These are phyloP conservation scores for Bimuria novae-zelandiae DNA, from an alignment of 2,329 filamentous ascomycete species.

Conservation along the genomic window DNA sequence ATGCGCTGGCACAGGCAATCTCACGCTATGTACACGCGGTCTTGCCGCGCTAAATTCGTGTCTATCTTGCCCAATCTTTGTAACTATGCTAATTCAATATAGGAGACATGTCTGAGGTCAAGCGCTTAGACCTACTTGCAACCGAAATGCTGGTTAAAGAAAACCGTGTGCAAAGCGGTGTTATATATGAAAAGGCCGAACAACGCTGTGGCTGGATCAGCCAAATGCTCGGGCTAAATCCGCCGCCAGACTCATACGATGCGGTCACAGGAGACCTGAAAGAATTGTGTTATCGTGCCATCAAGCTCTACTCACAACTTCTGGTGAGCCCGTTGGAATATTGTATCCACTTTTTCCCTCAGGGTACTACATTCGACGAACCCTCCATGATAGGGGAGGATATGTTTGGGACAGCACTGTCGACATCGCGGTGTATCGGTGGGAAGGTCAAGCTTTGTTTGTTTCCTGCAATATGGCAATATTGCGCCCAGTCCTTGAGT, in stretches of 20 bases:
- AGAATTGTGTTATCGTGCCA: slow-evolving; percentile 4
- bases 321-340: slow-evolving; percentile 9
- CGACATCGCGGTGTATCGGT: background rate
- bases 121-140: slow-evolving; percentile 4
- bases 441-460: slow-evolving; percentile 7
- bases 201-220: background rate
- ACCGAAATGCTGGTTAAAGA: slow-evolving; percentile 6
- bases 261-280: background rate
- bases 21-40: background rate
- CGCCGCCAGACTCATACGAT: background rate
- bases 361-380: background rate
- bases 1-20: background rate
- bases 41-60: no score
- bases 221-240: slow-evolving; percentile 1
- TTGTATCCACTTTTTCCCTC: slow-evolving; percentile 7
- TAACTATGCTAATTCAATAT: background rate
- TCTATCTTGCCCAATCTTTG: background rate
- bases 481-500: slow-evolving; percentile 1
- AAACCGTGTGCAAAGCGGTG: background rate
- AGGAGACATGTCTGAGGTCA: slow-evolving; percentile 7
- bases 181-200: background rate
- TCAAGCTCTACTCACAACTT: slow-evolving; percentile 7
- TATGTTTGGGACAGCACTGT: background rate
- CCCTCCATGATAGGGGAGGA: slow-evolving; percentile 7
- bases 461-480: slow-evolving; percentile 11